Base-by-base conservation (phyloP, 2,329 filamentous ascomycete species). In the Rachicladosporium sp. region DNA sequence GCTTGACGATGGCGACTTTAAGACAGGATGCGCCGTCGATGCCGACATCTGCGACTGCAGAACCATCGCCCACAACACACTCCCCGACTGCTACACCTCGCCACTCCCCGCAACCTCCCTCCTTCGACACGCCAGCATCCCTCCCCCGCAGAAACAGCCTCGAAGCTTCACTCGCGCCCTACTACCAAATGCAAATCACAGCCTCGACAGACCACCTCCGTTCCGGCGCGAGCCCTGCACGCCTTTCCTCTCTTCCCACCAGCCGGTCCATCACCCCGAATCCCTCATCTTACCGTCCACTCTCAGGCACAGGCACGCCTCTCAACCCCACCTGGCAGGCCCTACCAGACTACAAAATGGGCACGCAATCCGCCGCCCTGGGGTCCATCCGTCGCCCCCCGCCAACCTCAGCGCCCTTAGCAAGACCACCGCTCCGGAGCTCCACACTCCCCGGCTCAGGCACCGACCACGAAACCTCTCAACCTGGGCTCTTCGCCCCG, bases 1-100 rank as follows among this genome's bases (percentile, higher is more conserved):
- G 88, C 3, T 69, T 98, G 36, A 95, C 89, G 1, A 82, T 95
- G 78, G 89, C 89, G 4, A 71, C 79, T 10, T 73, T 78, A 36
- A 80, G 78, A 44, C 50, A 60, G 10, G 30, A 60, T 55, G 36
- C 61, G 30, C 44, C 60, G 6, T 21, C 27, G 43, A 54, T 29
- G 9, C 12, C 33, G 4, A 11, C 35, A 6, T 13, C 44, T 46
- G 10, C 35, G 36, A 33, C 43, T 13, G 32, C 15, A 19, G 15
- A 19, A 19, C 15, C 5, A 19, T 19, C 15, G 15, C 15, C 15
- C 15, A 19, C 15, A 19, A 19, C 15, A 19, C 15, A 19, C 15
- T 19, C 15, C 15, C 15, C 15, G 15, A 19, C 15, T 19, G 27
- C 35, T 36, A 33, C 41, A 12, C 31, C 45, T 21, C 39, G 31